phyloP scores from a whole-genome alignment of 176 grass and related monocot species.

The Lolium multiflorum region DNA sequence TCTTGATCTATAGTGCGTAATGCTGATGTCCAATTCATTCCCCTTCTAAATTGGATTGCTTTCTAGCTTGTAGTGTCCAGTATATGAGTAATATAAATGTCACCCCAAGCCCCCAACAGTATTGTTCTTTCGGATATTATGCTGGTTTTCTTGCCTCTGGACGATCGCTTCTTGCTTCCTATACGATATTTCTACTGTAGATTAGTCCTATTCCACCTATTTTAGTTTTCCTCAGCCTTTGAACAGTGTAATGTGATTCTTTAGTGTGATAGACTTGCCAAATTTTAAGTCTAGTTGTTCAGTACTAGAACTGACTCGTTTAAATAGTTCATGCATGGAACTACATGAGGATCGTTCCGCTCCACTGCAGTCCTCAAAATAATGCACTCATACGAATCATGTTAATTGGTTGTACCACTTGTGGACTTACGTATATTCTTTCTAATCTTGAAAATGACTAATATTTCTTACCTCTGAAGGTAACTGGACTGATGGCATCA shows the following conservation, averaged over 20 bases:
- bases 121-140: no score
- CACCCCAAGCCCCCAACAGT: no score
- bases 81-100: not conserved
- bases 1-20: no score
- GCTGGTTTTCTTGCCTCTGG: no score
- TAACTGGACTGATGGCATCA: conserved; percentile 8
- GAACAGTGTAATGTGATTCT: not conserved
- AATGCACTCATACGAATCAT: no score
- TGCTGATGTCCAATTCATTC: no score
- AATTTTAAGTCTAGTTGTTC: not conserved
- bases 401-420: no score
- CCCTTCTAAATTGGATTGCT: no score
- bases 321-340: not conserved
- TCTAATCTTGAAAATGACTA: not conserved
- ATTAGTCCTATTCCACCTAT: no score
- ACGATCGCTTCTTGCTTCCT: no score
- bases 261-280: not conserved
- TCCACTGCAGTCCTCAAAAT: not conserved
- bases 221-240: not conserved
- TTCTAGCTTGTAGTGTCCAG: not conserved
- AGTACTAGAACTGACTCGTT: not conserved
- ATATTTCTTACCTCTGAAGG: not conserved
- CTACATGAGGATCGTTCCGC: not conserved
- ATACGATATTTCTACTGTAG: no score
- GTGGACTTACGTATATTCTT: no score